Conservation (phyloP, 192 early-diverging fungal species). For the Chytriomyces sp. region DNA sequence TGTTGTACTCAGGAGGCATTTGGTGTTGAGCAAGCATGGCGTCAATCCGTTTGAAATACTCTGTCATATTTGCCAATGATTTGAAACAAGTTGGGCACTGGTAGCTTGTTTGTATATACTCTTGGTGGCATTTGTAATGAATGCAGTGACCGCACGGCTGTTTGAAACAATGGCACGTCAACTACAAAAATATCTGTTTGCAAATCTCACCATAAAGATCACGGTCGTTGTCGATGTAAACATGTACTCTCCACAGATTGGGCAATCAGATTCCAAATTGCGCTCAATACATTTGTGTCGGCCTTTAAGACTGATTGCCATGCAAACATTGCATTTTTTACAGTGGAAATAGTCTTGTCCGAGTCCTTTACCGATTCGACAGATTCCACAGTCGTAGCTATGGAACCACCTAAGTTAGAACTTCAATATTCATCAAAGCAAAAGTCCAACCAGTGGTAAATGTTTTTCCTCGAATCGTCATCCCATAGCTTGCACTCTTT, state of each 20-base stretch:
- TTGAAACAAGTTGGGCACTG: constrained; percentile 95
- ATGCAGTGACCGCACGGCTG: constrained; percentile 92
- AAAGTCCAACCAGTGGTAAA: constrained; percentile 79
- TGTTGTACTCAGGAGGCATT: constrained; percentile 90
- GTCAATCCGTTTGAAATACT: constrained; percentile 84
- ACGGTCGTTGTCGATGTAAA: constrained; percentile 82
- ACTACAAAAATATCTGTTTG: neutral
- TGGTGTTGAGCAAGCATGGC: constrained; percentile 71
- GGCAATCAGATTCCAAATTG: constrained; percentile 89
- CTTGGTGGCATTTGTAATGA: constrained; percentile 81
- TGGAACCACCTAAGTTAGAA: neutral
- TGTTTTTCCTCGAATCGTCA: constrained; percentile 74
- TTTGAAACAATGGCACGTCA: neutral
- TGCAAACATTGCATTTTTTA: constrained; percentile 87
- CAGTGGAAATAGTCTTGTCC: constrained; percentile 90
- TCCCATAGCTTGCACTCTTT: constrained; percentile 89
- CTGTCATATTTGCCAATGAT: constrained; percentile 80
- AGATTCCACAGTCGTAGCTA: constrained; percentile 83
- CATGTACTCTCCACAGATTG: constrained; percentile 95
- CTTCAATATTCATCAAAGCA: neutral
- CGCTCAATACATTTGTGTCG: constrained; percentile 90
- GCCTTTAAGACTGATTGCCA: constrained; percentile 71
- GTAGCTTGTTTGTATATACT: constrained; percentile 86
- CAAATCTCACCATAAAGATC: constrained; percentile 77
- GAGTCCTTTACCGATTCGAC: constrained; percentile 80